Evolutionary conservation across 768 basidiomycete genomes (phyloP).

Genomic region (Mrakia gelida): DNA sequence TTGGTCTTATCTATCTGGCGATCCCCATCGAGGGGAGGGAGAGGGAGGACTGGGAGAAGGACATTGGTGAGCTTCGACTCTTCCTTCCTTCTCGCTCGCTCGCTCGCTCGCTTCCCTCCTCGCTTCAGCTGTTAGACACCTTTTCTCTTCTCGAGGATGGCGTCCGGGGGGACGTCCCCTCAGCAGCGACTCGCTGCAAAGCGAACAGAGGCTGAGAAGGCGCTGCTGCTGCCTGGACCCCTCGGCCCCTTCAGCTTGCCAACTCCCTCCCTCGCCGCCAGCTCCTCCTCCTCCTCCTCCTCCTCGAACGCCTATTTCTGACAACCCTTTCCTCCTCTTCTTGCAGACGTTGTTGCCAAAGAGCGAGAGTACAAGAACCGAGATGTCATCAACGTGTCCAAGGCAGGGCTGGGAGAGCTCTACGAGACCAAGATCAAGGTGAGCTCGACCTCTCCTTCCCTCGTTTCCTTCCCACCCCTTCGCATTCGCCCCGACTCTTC

Average conservation of each 20-base stretch:
- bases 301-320: background rate
- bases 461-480: background rate
- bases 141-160: background rate
- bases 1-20: conserved; percentile 65
- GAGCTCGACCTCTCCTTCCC: background rate
- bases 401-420: conserved; percentile 70
- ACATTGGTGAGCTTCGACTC: conserved; percentile 23
- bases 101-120: background rate
- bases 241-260: too few relatives aligned
- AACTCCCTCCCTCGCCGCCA: background rate
- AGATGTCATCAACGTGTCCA: conserved; percentile 72
- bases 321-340: background rate
- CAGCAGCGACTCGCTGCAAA: too few relatives aligned
- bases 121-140: background rate
- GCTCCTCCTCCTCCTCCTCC: background rate
- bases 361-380: conserved; percentile 76
- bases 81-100: background rate
- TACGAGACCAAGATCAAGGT: conserved; percentile 75
- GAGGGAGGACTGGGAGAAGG: conserved; percentile 49
- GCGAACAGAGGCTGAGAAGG: background rate
- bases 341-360: conserved; percentile 59
- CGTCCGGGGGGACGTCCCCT: too few relatives aligned
- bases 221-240: background rate
- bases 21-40: conserved; percentile 55
- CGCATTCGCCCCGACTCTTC: background rate